Percentiles rank a stretch among this genome's conserved stretches.
phyloP scores from a whole-genome alignment of 2,329 filamentous ascomycete genomes.

The Stenocarpella maydis region DNA sequence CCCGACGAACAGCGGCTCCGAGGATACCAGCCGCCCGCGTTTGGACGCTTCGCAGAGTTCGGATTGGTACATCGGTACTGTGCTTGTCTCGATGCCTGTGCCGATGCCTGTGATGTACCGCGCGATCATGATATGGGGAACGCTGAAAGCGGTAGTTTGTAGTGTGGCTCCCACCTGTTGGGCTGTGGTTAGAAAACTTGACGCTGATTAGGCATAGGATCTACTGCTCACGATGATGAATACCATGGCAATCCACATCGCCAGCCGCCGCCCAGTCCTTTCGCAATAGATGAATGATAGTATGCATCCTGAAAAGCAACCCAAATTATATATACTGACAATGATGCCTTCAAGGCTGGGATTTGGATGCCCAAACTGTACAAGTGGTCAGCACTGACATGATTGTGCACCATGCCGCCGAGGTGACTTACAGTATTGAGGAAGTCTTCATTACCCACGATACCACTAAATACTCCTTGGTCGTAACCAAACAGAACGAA shows the following conservation, averaged over 20 bases:
- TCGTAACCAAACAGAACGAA: slow-evolving; percentile 54
- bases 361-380: slow-evolving; percentile 46
- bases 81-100: slow-evolving; percentile 44
- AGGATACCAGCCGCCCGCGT: slow-evolving; percentile 52
- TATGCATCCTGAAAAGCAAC: slow-evolving; percentile 49
- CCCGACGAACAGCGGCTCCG: slow-evolving; percentile 44
- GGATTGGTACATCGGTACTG: slow-evolving; percentile 52
- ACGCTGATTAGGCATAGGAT: not conserved
- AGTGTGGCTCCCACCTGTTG: slow-evolving; percentile 40
- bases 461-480: slow-evolving; percentile 57
- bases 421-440: slow-evolving; percentile 40
- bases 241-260: slow-evolving; percentile 40
- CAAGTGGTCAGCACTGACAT: not conserved
- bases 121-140: slow-evolving; percentile 51
- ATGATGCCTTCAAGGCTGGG: slow-evolving; percentile 51
- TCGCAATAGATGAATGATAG: slow-evolving; percentile 38
- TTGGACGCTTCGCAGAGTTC: slow-evolving; percentile 54
- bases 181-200: not conserved
- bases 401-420: too few species aligned
- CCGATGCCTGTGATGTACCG: slow-evolving; percentile 46
- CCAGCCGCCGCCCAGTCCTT: slow-evolving; percentile 37
- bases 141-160: slow-evolving; percentile 44
- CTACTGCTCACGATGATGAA: slow-evolving; percentile 39
- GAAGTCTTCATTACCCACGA: slow-evolving; percentile 55
- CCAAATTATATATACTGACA: slow-evolving; percentile 52